Evolutionary conservation across 345 rosid genomes (phyloP).

Genomic region (Microcos paniculata): DNA sequence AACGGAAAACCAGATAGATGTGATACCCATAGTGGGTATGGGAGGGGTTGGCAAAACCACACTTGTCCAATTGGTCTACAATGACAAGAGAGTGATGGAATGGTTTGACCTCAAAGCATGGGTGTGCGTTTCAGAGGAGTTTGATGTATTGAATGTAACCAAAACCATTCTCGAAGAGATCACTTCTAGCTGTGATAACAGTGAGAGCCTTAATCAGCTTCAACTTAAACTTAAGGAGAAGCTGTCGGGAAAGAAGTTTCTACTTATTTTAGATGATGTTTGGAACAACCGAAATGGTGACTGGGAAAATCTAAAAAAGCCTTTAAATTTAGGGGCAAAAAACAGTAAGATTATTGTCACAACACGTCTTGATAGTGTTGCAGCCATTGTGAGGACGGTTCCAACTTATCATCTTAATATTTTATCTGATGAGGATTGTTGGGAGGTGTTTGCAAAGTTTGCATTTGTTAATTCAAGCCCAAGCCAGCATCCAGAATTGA

Average conservation of each 20-base stretch:
- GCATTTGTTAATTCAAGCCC: not conserved
- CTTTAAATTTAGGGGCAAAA: not conserved
- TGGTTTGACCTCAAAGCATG: not conserved
- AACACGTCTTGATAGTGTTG: not conserved
- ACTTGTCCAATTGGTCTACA: constrained; percentile 4
- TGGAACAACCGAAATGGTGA: not conserved
- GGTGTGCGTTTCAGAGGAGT: too few species aligned
- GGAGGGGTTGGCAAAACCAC: constrained; percentile 8
- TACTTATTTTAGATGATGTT: not conserved
- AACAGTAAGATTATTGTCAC: not conserved
- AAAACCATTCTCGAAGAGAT: not conserved
- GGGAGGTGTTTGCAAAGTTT: not conserved
- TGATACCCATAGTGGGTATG: constrained; percentile 30
- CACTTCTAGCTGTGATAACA: not conserved
- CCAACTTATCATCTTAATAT: not conserved
- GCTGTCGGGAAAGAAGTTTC: not conserved
- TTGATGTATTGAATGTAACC: too few species aligned
- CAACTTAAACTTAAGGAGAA: not conserved
- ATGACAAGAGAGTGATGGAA: not conserved
- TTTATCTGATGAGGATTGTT: not conserved
- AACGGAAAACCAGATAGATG: not conserved
- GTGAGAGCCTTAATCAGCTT: not conserved
- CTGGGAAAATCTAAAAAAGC: not conserved
- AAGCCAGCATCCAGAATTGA: not conserved
- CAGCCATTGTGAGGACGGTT: not conserved